These are phyloP conservation scores for Aspergillus nomiae DNA, from an alignment of 2,329 filamentous ascomycete species.

Conservation along the genomic window DNA sequence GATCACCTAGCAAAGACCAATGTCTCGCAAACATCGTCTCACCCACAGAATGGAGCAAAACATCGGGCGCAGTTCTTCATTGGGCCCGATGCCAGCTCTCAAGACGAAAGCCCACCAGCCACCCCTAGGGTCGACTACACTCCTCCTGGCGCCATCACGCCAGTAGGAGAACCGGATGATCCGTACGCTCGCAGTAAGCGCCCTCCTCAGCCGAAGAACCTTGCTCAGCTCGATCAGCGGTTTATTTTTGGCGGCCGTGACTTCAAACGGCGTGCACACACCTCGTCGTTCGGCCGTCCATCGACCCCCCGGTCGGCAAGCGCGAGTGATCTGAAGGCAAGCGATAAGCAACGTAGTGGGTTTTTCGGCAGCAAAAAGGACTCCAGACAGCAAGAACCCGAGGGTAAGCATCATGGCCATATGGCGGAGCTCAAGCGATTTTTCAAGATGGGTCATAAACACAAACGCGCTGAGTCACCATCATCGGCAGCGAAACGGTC, in stretches of 20 bases:
- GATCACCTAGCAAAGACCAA: constrained; percentile 46
- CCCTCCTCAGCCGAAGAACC: constrained; percentile 66
- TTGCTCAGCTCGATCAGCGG: constrained; percentile 71
- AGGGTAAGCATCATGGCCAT: constrained; percentile 63
- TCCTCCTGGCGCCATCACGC: constrained; percentile 75
- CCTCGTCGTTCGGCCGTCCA: constrained; percentile 48
- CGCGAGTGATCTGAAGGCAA: constrained; percentile 41
- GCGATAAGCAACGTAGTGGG: constrained; percentile 56
- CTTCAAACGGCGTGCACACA: constrained; percentile 63
- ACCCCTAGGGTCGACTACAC: constrained; percentile 53
- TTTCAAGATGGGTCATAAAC: constrained; percentile 75
- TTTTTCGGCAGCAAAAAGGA: constrained; percentile 60
- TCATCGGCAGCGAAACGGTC: constrained; percentile 60
- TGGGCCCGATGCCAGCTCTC: constrained; percentile 59
- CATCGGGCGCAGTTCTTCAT: constrained; percentile 58
- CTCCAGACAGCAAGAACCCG: constrained; percentile 50
- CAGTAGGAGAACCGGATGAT: constrained; percentile 77
- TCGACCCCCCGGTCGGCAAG: constrained; percentile 51
- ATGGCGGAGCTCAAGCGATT: constrained; percentile 98
- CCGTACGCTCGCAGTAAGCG: constrained; percentile 84
- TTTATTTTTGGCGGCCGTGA: constrained; percentile 83
- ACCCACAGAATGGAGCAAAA: constrained; percentile 49
- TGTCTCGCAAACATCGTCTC: constrained; percentile 44
- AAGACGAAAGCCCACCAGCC: constrained; percentile 65
- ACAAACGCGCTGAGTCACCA: constrained; percentile 65